Percentiles rank a stretch among this genome's conserved stretches.
phyloP scores from a whole-genome alignment of 2,329 filamentous ascomycete genomes.

The Colletotrichum cuscutae region DNA sequence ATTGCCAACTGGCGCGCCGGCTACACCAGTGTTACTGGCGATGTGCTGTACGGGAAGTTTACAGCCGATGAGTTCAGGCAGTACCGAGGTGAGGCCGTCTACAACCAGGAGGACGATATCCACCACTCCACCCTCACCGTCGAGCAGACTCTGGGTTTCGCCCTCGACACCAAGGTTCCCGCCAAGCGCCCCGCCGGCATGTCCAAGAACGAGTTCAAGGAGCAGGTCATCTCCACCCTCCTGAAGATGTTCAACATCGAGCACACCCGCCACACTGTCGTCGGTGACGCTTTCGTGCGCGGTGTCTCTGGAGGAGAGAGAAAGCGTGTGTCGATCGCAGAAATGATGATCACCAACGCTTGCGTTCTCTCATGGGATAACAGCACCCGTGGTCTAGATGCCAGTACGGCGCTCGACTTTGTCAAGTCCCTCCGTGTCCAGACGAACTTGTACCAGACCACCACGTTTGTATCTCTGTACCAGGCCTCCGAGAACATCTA shows the following conservation, averaged over 20 bases:
- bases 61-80: constrained; percentile 75
- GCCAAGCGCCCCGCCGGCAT: constrained; percentile 81
- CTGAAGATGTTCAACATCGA: constrained; percentile 95
- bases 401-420: constrained; percentile 75
- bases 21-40: constrained; percentile 68
- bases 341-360: constrained; percentile 81
- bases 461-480: constrained; percentile 87
- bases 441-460: constrained; percentile 85
- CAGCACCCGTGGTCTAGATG: constrained; percentile 75
- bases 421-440: constrained; percentile 78
- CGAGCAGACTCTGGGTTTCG: constrained; percentile 87
- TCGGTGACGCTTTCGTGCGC: constrained; percentile 83
- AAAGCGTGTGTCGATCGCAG: constrained; percentile 84
- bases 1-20: constrained; percentile 73
- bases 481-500: constrained; percentile 88
- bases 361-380: constrained; percentile 83
- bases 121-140: constrained; percentile 89
- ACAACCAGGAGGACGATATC: constrained; percentile 88
- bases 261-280: constrained; percentile 85
- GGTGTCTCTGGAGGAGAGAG: constrained; percentile 84
- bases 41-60: constrained; percentile 82
- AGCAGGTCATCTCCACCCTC: constrained; percentile 77
- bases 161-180: constrained; percentile 85
- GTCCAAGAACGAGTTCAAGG: constrained; percentile 79
- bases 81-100: constrained; percentile 85